Evolutionary conservation across 208 protist genomes (phyloP).

Genomic region (Jaenimonas drosophilae): DNA sequence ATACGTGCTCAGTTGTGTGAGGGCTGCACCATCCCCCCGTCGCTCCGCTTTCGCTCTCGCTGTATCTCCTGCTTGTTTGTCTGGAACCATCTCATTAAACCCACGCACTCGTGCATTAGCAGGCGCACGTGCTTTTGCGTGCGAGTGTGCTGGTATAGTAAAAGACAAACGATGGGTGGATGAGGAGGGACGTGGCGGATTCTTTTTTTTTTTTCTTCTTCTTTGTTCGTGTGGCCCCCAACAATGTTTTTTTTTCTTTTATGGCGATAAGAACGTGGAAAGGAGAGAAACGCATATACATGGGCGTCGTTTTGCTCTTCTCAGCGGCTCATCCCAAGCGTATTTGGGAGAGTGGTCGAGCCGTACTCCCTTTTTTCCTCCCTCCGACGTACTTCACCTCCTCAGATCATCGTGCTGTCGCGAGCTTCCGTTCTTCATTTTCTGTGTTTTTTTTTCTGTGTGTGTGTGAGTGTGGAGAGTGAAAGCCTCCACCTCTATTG

Average conservation of each 20-base stretch:
- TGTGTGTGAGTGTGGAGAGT: slow-evolving; percentile 2
- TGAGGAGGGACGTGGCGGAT: neutral
- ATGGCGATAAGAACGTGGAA: no score
- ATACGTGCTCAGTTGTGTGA: no score
- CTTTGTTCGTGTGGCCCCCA: neutral
- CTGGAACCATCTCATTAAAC: neutral
- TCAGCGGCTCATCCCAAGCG: no score
- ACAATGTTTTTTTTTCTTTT: slow-evolving; percentile 7
- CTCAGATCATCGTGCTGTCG: no score
- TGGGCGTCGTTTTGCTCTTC: no score
- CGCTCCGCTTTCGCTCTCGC: neutral
- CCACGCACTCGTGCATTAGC: neutral
- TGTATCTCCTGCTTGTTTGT: neutral
- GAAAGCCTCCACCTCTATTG: slow-evolving; percentile 4
- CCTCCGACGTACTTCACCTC: neutral
- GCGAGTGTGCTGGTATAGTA: neutral
- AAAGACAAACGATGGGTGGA: no score
- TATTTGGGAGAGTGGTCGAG: no score
- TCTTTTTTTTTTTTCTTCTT: slow-evolving; percentile 3
- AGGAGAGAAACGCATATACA: no score
- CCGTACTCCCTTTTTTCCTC: neutral
- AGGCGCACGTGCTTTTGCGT: neutral
- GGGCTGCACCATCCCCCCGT: no score
- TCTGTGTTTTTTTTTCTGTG: slow-evolving; percentile 6
- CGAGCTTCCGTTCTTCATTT: no score